These are phyloP conservation scores for Candida montana DNA, from an alignment of 805 yeast genomes.

Conservation along the genomic window DNA sequence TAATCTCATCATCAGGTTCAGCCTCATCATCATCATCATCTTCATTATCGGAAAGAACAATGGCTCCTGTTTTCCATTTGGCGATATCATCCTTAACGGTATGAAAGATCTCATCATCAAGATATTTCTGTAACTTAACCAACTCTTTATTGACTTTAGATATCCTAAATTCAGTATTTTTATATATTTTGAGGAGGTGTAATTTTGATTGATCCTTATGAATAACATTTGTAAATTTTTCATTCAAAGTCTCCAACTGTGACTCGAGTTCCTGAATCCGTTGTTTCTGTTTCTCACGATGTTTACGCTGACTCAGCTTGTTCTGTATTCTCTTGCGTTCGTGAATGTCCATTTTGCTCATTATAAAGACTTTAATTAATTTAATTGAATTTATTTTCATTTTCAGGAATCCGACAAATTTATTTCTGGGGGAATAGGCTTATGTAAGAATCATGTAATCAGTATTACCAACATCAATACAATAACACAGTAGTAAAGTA, in stretches of 20 bases:
- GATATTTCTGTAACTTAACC: slow-evolving; percentile 4
- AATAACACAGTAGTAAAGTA: too few relatives aligned
- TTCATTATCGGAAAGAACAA: not conserved
- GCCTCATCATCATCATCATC: not conserved
- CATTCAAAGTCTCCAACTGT: slow-evolving; percentile 4
- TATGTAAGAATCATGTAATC: too few relatives aligned
- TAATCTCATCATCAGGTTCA: not conserved
- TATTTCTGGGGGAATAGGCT: too few relatives aligned
- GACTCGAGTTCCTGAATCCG: slow-evolving; percentile 11
- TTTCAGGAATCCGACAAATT: too few relatives aligned
- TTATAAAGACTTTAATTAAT: too few relatives aligned
- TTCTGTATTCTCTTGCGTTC: slow-evolving; percentile 12
- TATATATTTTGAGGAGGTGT: slow-evolving; percentile 7
- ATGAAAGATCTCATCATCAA: slow-evolving; percentile 6
- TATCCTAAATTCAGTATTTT: slow-evolving; percentile 3
- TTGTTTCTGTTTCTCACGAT: slow-evolving; percentile 13
- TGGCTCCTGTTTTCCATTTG: not conserved
- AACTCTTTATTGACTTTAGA: slow-evolving; percentile 2
- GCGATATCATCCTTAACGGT: not conserved
- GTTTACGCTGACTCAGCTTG: slow-evolving; percentile 13
- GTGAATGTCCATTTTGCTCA: slow-evolving; percentile 6
- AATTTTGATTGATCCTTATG: slow-evolving; percentile 8
- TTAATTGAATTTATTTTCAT: too few relatives aligned
- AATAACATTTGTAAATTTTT: slow-evolving; percentile 7
- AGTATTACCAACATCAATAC: too few relatives aligned